Evolutionary conservation across 768 basidiomycete genomes (phyloP), one percentile per base, ranked within the genome.

Genomic region (Sarcomyxa edulis): DNA sequence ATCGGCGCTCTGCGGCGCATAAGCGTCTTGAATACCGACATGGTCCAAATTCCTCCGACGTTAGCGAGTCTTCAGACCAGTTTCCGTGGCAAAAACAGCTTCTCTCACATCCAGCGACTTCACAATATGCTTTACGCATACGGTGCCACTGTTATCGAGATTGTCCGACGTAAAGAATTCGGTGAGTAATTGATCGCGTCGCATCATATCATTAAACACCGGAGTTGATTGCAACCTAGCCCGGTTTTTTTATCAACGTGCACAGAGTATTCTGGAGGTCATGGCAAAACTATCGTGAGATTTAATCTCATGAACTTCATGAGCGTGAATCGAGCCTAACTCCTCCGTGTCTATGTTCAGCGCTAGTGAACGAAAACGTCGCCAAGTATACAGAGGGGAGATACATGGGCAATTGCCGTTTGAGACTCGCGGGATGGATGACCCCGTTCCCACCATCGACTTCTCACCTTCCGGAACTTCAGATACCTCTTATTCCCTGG

Each of bases 111-210:
- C 10, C 78, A 84, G 35, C 73, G 95, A 12, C 65, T 97, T 29
- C 92, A 95, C 54, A 81, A 75, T 39, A 87, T 97, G 78, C 58
- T 94, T 1, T 93, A 91, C 52, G 91, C 89, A 0, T 98, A 98
- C 58, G 86, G 88, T 0, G 87, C 89, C 1, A 91, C 92, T 0
- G 74, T 96, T 7, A 73, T 93, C 12, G 95, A 98, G 60, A 80
- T 97, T 21, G 87, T 94, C 2, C 71, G 95, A 42, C 70, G 95
- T 39, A 89, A 89, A 49, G 90, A 95, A 54, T 96, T 95, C 58
- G 71, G 90, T 84, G 44, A 58, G 81, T 22, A 14, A 5, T n/a
- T n/a, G n/a, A 6, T 11, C 14, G n/a, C n/a, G 6, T 39, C 22
- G 6, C 28, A 10, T 37, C 18, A 27, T 18, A 39, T 18, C 12